Base-by-base conservation (phyloP, 768 basidiomycete genomes). In the Russula olivacea region DNA sequence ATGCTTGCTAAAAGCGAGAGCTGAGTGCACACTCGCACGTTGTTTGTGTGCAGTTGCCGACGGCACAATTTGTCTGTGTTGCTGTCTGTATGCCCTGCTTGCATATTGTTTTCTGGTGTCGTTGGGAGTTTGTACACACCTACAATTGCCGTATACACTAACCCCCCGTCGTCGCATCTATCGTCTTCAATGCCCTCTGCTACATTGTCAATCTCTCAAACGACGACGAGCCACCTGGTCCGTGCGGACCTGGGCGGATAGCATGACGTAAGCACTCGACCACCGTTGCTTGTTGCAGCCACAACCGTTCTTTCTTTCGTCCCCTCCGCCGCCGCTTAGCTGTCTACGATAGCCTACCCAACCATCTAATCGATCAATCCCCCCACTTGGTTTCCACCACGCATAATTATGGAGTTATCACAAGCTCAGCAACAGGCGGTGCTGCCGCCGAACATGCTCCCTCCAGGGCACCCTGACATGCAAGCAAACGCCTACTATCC, bases 31-130 rank as follows among this genome's bases (percentile, higher is more conserved):
- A 11, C 14, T 34, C n/a, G 25, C 47, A 38, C 48, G 19, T 25
- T 58, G 12, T 49, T 40, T 58, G 58, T 51, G 58, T 55, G 47
- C 25, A 21, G 58, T 60, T 64, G 58, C 53, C 67, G 57, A 59
- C 60, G 64, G 61, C 63, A 55, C 55, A 70, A 70, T 73, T 72
- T 73, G 73, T 71, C 63, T 71, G 71, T 74, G 71, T 66, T 66
- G 65, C 65, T 72, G 68, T 74, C 71, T 72, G 68, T 68, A 64
- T 73, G 71, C 73, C 71, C 70, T 70, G 63, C 63, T 63, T 69
- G 70, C 66, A 68, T 73, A 78, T 84, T 88, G 86, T 87, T 85
- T 86, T 86, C 83, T 79, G 77, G 76, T 84, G 85, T 86, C 84
- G 80, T 86, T 77, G 74, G 81, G 75, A 77, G 83, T 88, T 87